These are phyloP conservation scores for Yamadazyma spencermartinsiae DNA, from an alignment of 1,139 yeast species.

Conservation along the genomic window DNA sequence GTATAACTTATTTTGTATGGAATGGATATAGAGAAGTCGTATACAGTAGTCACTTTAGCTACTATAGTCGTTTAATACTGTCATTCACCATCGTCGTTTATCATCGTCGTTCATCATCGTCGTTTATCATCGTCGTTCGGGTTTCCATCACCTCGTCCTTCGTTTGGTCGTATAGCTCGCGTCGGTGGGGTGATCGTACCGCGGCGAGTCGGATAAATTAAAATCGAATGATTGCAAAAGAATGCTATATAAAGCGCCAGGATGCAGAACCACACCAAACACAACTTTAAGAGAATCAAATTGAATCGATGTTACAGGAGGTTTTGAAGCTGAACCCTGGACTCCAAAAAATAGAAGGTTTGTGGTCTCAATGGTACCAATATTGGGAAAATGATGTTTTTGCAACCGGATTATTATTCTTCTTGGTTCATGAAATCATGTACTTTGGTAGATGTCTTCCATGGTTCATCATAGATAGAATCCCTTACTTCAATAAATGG, in stretches of 20 bases:
- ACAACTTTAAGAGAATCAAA: background rate
- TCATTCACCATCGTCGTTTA: too few species aligned
- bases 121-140: too few species aligned
- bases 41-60: too few species aligned
- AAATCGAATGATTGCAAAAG: slow-evolving; percentile 15
- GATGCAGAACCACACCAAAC: background rate
- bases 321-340: background rate
- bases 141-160: too few species aligned
- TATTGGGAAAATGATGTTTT: slow-evolving; percentile 73
- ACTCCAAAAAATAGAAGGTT: slow-evolving; percentile 39
- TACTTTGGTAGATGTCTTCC: slow-evolving; percentile 50
- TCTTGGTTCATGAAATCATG: slow-evolving; percentile 41
- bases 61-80: too few species aligned
- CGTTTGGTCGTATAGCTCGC: too few species aligned
- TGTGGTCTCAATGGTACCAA: slow-evolving; percentile 80
- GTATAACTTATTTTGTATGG: too few species aligned
- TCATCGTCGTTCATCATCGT: too few species aligned
- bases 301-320: background rate
- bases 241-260: background rate
- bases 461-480: slow-evolving; percentile 46
- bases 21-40: too few species aligned
- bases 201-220: too few species aligned
- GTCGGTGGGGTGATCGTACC: background rate
- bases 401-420: slow-evolving; percentile 55
- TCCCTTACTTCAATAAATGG: slow-evolving; percentile 42